Evolutionary conservation across 495 filamentous ascomycete genomes (phyloP), one percentile per base, ranked within the genome.

Genomic region (Aspergillus sclerotiicarbonarius): DNA sequence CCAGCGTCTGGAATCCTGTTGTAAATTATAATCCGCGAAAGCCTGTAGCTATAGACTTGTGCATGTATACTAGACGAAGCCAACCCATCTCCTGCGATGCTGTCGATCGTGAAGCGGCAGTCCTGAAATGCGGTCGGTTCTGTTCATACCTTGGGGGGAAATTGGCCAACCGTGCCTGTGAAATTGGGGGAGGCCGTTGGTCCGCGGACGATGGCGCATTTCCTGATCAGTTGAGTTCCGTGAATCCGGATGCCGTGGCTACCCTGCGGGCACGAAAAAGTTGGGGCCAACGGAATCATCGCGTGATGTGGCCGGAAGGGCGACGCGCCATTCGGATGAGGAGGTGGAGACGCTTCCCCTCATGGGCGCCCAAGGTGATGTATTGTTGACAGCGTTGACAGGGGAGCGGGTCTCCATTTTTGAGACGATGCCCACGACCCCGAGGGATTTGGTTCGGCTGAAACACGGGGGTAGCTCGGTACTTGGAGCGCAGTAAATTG

Each of bases 331-430:
- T 32, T 15, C 32, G 54, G 43, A 49, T 51, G 56, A 51, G 33
- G 18, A 50, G 49, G 57, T 57, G 53, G 53, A 33, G 61, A 49
- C 45, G 16, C 20, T 58, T 62, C 60, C 55, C 60, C 60, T 62
- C 60, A 62, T 56, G 51, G n/a, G 33, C 16, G 31, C 15, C 31
- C 13, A 52, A 13, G 50, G 32, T n/a, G 16, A 41, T 52, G 25
- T 32, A 52, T 15, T 13, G n/a, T 21, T 39, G 32, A 37, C 32
- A 52, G 16, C 31, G 25, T 41, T 13, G 33, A 41, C 37, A 41
- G 37, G 13, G 10, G 9, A 41, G 37, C 37, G 37, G 37, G 37
- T 41, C 37, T 41, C 37, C 37, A 41, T 41, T 41, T 41, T 41
- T n/a, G 10, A 41, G 37, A n/a, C 37, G 37, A 41, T 41, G 37